Evolutionary conservation across 1,139 yeast genomes (phyloP), one percentile per base, ranked within the genome.

Genomic region (Magnusiomyces sp.): DNA sequence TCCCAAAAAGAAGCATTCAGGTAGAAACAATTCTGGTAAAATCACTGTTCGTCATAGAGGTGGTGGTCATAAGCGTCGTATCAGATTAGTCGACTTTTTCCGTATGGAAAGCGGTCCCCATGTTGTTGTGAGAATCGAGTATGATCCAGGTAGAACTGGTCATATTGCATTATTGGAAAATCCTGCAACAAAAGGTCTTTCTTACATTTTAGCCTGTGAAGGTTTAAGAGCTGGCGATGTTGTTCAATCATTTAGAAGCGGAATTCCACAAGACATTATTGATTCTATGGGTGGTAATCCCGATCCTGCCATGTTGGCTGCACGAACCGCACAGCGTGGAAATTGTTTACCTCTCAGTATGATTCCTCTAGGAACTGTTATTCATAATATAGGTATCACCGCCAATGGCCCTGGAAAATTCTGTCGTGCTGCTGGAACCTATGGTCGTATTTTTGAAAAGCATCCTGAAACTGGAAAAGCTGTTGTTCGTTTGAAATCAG

Each of bases 1-100:
- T 27, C 79, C 90, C 39, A 80, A 79, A 62, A 81, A 82, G 65
- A 77, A 79, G 54, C 79, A 80, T 46, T 84, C 95, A 49, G 99
- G 99, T 58, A 82, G 99, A 71, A 90, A 92, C 67, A 76, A 85
- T 67, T 74, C 83, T 11, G 99, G 99, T 59, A 77, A 79, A 58
- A 87, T 92, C 61, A 87, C 96, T 7, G 83, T 88, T 42, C 80
- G 98, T 65, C 97, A 94, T 65, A 81, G 94, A 67, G 98, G 98
- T 66, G 98, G 98, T 61, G 98, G 97, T 44, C 95, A 87, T 66
- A 88, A 85, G 67, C 82, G 89, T 63, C 79, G 98, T 68, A 77
- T 85, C 42, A 79, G 99, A 62, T 67, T 86, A 45, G 76, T 92
- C 31, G 99, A 92, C 67, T 82, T 83, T 62, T 73, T 74, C 60